Base-by-base conservation (phyloP, 192 early-diverging fungal genomes). In the Coemansia sp. region DNA sequence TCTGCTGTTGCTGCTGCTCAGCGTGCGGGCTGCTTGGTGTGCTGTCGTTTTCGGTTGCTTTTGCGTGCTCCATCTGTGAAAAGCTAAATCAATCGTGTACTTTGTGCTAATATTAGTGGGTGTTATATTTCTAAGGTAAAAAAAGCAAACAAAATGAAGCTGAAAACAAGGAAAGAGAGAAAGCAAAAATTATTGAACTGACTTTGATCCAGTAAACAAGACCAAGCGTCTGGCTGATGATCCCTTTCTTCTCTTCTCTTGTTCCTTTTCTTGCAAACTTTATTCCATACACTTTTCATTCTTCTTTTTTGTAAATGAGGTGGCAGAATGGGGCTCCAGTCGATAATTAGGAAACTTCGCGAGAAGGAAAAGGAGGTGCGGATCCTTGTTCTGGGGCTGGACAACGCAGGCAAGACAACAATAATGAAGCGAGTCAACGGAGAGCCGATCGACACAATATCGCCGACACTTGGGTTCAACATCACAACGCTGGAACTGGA, bases 331-430 rank as follows among this genome's bases (percentile, higher is more conserved):
- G 97, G 97, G 13, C 85, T 99, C 40, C 81, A 97, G 43, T 95
- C 96, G 48, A 96, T 99, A 68, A 84, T 99, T 43, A 89, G 90
- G 66, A 99, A 99, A 76, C 87, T 92, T 50, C 91, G 93, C 41
- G 88, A 88, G 63, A 93, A 94, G 65, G 96, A 98, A 72, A 92
- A 92, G 73, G 95, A 99, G 72, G 93, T 97, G 66, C 92, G 98
- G 15, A 82, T 99, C 47, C 81, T 98, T 9, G 93, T 99, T 61
- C 88, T 99, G 84, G 97, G 97, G 0, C 86, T 99, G 0, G 97
- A 99, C 83, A 99, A 99, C 88, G 98, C 98, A 0, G 98, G 98
- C 65, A 99, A 99, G 71, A 99, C 98, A 0, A 99, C 98, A 9
- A 97, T 98, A 61, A 84, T 98, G 54, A 97, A 98, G 75, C 85